Evolutionary conservation across 1,139 yeast genomes (phyloP), one percentile per base, ranked within the genome.

Genomic region (Blastobotrys apis): DNA sequence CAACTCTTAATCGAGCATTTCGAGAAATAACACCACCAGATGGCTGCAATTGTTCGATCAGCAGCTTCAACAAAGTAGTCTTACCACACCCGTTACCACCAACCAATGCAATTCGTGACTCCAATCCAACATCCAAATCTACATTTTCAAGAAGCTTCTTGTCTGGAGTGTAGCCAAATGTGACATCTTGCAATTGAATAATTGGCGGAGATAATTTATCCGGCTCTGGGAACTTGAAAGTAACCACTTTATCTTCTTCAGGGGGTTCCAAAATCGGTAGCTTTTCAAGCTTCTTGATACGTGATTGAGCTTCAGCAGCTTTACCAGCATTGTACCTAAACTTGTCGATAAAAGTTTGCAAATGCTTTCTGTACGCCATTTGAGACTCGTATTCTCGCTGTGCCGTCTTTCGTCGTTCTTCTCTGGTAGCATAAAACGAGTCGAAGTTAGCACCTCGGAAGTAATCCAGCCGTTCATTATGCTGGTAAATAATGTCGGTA

Each of bases 1-100:
- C 98, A 42, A 92, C 84, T 67, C 98, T 78, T 55, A 92, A 71
- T 57, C 97, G 77, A 33, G 94, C 84, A 60, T 92, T 90, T 53
- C 80, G 77, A 25, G 85, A 75, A 15, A 90, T 84, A 48, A 75
- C 72, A 47, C 99, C 99, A 9, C 69, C 71, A 36, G 79, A 58
- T 2, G 98, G 97, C 19, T 72, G 67, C 45, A 84, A 68, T 54
- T 74, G 78, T 51, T 86, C 96, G 77, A 90, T 81, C 56, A 92
- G 72, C 44, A 92, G 72, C 64, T 90, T 92, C 60, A 92, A 74
- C 53, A 92, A 71, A 1, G 98, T 92, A 10, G 98, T 90, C 67
- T 92, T 92, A 84, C 98, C 98, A 60, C 97, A 87, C 72, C 99
- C 99, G 65, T 92, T 92, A 53, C 97, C 97, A 75, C 99, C 99